Base-by-base conservation (phyloP, 257 asterid genomes). In the Solanum lycopersicoides region DNA sequence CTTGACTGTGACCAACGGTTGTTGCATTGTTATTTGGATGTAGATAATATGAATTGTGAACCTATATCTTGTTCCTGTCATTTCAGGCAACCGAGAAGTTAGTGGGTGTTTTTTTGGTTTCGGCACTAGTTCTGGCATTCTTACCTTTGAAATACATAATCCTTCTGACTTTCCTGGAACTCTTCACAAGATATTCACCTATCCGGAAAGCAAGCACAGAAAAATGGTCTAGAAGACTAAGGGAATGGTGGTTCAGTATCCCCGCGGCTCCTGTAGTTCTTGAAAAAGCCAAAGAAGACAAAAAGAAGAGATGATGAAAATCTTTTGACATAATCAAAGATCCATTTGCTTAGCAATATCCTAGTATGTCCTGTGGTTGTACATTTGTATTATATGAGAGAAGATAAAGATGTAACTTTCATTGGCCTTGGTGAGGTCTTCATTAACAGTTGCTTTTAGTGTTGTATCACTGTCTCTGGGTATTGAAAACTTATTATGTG, bases 201-300 rank as follows among this genome's bases (percentile, higher is more conserved):
- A n/a, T 88, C 13, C 87, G 99, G 86, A 94, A 90, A 89, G 89
- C 93, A 53, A 91, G 89, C 94, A 95, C 98, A 1, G 99, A 97
- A 80, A 93, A 94, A 91, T 95, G 98, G 95, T 86, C 87, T 83
- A 93, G 99, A 85, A 93, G 99, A 89, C 89, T 94, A 47, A 89
- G 97, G 77, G 98, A 95, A 79, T 95, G 99, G 99, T 97, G 99
- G 99, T 94, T 94, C 87, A 97, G 99, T 91, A 91, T 97, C 87
- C 99, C 99, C 3, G 98, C 99, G 2, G 98, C 99, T 21, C 98
- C 98, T 7, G 98, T 95, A 42, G 39, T 89, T 88, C 94, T 95
- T 74, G 94, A 93, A 86, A 93, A 89, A 90, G 87, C 86, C 83
- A 89, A 89, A 86, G 98, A 95, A 82, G 96, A 93, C 86, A 95